These are phyloP conservation scores for Ramaria sp. DNA, from an alignment of 768 basidiomycete species.

Conservation along the genomic window DNA sequence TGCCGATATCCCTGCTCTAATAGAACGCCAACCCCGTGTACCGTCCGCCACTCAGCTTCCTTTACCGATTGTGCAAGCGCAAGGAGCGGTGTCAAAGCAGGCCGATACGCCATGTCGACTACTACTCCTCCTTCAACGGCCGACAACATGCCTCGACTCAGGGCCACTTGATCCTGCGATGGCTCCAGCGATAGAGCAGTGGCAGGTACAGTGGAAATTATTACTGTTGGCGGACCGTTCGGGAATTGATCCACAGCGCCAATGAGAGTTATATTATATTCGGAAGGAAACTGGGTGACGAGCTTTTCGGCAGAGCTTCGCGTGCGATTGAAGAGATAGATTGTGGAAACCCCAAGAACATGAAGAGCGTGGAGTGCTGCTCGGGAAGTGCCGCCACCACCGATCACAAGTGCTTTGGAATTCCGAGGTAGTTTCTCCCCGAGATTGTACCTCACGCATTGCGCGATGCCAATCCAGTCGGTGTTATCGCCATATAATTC, in stretches of 20 bases:
- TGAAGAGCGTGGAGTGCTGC: conserved; percentile 89
- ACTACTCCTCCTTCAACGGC: conserved; percentile 50
- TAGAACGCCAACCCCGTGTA: conserved; percentile 77
- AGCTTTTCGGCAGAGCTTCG: conserved; percentile 59
- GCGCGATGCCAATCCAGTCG: conserved; percentile 84
- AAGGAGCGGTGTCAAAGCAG: conserved; percentile 74
- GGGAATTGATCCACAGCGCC: conserved; percentile 48
- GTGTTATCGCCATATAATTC: conserved; percentile 89
- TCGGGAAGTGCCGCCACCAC: conserved; percentile 90
- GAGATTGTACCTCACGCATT: conserved; percentile 37
- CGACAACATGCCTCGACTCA: conserved; percentile 23
- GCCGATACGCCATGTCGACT: conserved; percentile 93
- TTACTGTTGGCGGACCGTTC: conserved; percentile 47
- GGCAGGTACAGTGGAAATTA: conserved; percentile 85
- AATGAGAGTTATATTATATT: conserved; percentile 48
- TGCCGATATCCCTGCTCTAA: conserved; percentile 85
- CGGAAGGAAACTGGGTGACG: conserved; percentile 53
- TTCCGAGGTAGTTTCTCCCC: conserved; percentile 24
- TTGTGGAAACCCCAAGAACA: conserved; percentile 49
- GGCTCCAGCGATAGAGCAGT: conserved; percentile 38
- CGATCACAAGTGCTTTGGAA: conserved; percentile 71
- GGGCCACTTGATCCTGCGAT: conserved; percentile 37
- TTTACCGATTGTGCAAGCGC: conserved; percentile 44
- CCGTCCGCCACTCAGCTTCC: conserved; percentile 46
- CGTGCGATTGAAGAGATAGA: conserved; percentile 89